These are phyloP conservation scores for Lagenidium giganteum DNA, from an alignment of 352 stramenopile species.

Conservation along the genomic window DNA sequence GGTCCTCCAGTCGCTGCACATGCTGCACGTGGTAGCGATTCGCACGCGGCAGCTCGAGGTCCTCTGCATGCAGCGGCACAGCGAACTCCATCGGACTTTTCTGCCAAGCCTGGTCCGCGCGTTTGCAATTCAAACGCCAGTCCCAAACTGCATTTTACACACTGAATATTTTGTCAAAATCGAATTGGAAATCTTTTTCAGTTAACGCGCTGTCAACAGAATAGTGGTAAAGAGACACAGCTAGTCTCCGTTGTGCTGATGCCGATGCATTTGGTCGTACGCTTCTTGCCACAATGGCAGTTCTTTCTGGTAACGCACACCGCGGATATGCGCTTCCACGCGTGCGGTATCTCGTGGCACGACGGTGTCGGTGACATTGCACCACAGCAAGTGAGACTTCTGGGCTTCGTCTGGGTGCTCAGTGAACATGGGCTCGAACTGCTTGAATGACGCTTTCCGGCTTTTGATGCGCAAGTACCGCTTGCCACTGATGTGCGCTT, in stretches of 20 bases:
- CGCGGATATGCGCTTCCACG: conserved; percentile 49
- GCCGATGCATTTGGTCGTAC: no score
- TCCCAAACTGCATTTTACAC: no score
- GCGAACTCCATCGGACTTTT: conserved; percentile 78
- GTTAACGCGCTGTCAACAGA: no score
- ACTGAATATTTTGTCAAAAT: no score
- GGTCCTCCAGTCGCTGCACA: conserved; percentile 51
- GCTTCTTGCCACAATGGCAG: conserved; percentile 43
- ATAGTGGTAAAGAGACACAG: no score
- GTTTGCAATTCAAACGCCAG: no score
- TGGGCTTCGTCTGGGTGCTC: conserved; percentile 52
- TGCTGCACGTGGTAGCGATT: conserved; percentile 63
- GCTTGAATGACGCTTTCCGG: conserved; percentile 37
- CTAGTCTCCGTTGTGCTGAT: no score
- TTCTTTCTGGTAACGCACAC: conserved; percentile 48
- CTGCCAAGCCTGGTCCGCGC: no score
- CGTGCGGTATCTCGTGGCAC: conserved; percentile 40
- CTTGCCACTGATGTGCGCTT: conserved; percentile 47
- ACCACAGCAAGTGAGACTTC: conserved; percentile 51
- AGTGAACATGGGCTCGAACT: conserved; percentile 63
- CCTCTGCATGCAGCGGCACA: conserved; percentile 66
- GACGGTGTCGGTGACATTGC: conserved; percentile 52
- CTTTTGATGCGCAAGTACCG: conserved; percentile 41
- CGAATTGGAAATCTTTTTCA: no score
- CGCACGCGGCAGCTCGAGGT: conserved; percentile 68